Evolutionary conservation across 2,329 filamentous ascomycete species (phyloP).

Genomic region (Verticillium nonalfalfae): DNA sequence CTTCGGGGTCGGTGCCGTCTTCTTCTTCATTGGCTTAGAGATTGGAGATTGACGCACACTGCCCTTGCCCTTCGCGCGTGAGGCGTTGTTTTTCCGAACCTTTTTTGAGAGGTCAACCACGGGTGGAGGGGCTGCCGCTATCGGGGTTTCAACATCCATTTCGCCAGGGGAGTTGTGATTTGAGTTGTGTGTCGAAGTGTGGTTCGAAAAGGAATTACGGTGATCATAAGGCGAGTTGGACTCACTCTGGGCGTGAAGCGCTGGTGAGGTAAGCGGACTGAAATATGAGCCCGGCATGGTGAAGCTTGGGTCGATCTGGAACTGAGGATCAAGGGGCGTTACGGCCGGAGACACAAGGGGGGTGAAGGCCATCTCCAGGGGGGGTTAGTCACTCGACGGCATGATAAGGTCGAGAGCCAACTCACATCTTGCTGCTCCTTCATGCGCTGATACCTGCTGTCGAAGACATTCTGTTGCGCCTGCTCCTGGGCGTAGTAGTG

Average conservation of each 20-base stretch:
- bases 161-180: slow-evolving; percentile 49
- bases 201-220: slow-evolving; percentile 33
- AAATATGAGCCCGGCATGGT: slow-evolving; percentile 68
- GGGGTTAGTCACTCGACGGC: slow-evolving; percentile 14
- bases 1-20: slow-evolving; percentile 44
- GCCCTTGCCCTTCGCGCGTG: slow-evolving; percentile 44
- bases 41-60: slow-evolving; percentile 66
- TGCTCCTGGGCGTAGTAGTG: slow-evolving; percentile 56
- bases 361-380: slow-evolving; percentile 63
- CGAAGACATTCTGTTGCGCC: slow-evolving; percentile 54
- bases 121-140: slow-evolving; percentile 22
- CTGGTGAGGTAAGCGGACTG: slow-evolving; percentile 76
- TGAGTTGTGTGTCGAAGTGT: slow-evolving; percentile 28
- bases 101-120: slow-evolving; percentile 46
- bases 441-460: slow-evolving; percentile 54
- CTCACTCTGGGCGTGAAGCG: slow-evolving; percentile 66
- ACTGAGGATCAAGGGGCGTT: slow-evolving; percentile 69
- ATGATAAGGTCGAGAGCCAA: slow-evolving; percentile 6
- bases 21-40: slow-evolving; percentile 57
- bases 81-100: slow-evolving; percentile 41
- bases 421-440: slow-evolving; percentile 65
- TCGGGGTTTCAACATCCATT: slow-evolving; percentile 44
- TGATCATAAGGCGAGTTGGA: slow-evolving; percentile 36
- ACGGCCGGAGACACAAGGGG: slow-evolving; percentile 80
- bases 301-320: slow-evolving; percentile 52